Evolutionary conservation across 2,329 filamentous ascomycete species (phyloP), one percentile per base, ranked within the genome.

Genomic region (Dryadomyces quercus-mongolicae): DNA sequence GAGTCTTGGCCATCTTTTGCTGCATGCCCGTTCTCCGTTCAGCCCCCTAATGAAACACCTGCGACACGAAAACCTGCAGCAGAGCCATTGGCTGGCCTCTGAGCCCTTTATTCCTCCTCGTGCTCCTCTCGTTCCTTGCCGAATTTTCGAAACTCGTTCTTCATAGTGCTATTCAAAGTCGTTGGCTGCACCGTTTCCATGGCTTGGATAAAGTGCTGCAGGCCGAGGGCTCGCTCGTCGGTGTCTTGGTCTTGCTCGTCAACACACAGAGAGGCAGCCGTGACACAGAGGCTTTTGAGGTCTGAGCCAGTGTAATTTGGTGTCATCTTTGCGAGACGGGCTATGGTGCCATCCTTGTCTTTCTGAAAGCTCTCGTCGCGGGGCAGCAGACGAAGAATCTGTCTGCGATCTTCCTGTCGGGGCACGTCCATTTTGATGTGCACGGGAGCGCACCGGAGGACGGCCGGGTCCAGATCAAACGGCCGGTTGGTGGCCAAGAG

Each of bases 241-340:
- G 42, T 44, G 42, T 44, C 42, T 3, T 18, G 8, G 12, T n/a
- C 8, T n/a, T 44, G 42, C 42, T 44, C 42, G n/a, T 12, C 16
- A 10, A 44, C 42, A 4, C 12, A 12, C 15, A 44, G 42, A 10
- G n/a, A 16, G 15, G 42, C n/a, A 4, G 42, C 42, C 42, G 12
- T 12, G 16, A 44, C n/a, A n/a, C 42, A 44, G 12, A 44, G 12
- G 56, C 74, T 77, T 62, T 76, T 77, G 51, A 77, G 62, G 56
- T 78, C 75, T 1, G 73, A 76, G 16, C 75, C 75, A 0, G 74
- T 76, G 58, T 76, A 77, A 25, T 73, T 66, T 0, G 70, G 67
- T 1, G 75, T 77, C 16, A 68, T 66, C 25, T 62, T 65, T 2
- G 74, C 72, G 3, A 77, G 60, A 9, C 68, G 64, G 2, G 67